phyloP scores from a whole-genome alignment of 2,329 filamentous ascomycete species.

The Cadophora sp. region DNA sequence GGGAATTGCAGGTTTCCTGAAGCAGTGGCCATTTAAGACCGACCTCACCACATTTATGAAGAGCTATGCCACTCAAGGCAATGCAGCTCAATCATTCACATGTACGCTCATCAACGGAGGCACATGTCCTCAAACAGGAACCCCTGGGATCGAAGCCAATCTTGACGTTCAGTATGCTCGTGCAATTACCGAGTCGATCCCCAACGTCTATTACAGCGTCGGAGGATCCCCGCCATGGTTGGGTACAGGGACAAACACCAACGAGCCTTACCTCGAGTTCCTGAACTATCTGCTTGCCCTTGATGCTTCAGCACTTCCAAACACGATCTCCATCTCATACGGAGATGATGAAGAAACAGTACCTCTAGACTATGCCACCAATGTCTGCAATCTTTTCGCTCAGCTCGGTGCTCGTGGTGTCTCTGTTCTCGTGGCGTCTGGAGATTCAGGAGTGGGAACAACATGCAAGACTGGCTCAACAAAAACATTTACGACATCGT shows the following conservation, averaged over 20 bases:
- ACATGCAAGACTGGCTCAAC: slow-evolving; percentile 42
- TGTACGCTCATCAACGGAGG: slow-evolving; percentile 41
- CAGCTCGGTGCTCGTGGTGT: slow-evolving; percentile 58
- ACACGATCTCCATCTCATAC: slow-evolving; percentile 63
- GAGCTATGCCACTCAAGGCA: slow-evolving; percentile 36
- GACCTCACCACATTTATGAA: slow-evolving; percentile 41
- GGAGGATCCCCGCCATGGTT: slow-evolving; percentile 62
- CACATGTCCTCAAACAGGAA: slow-evolving; percentile 39
- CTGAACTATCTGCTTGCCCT: slow-evolving; percentile 63
- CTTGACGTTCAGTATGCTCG: slow-evolving; percentile 65
- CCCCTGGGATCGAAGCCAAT: slow-evolving; percentile 55
- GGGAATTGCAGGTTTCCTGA: slow-evolving; percentile 41
- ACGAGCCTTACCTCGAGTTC: slow-evolving; percentile 73
- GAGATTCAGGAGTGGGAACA: slow-evolving; percentile 53
- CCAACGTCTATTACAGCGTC: slow-evolving; percentile 61
- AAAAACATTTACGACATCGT: slow-evolving; percentile 56
- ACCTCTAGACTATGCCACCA: slow-evolving; percentile 59
- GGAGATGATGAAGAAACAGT: slow-evolving; percentile 60
- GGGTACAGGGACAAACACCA: slow-evolving; percentile 55
- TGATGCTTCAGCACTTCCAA: slow-evolving; percentile 59
- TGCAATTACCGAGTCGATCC: slow-evolving; percentile 60
- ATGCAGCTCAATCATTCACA: slow-evolving; percentile 44
- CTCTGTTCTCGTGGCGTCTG: slow-evolving; percentile 56
- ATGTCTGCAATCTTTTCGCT: slow-evolving; percentile 57
- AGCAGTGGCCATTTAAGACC: slow-evolving; percentile 38